Evolutionary conservation across 2,329 filamentous ascomycete genomes (phyloP).

Genomic region (Diaporthe destruens): DNA sequence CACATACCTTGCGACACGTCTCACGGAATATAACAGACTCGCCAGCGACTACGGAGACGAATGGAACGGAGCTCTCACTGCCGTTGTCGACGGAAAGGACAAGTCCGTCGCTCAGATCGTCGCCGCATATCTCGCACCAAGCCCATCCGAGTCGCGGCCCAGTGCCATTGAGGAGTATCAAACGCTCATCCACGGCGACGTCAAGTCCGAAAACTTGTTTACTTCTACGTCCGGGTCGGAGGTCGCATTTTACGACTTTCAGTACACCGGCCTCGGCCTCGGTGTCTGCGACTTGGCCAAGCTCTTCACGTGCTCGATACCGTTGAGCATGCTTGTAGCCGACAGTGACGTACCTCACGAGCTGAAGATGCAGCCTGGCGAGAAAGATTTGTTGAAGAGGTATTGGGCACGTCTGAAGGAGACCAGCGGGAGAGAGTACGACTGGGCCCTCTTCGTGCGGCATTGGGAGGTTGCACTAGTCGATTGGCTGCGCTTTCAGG

Average conservation of each 20-base stretch:
- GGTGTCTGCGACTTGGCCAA: slow-evolving; percentile 77
- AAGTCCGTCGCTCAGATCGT: slow-evolving; percentile 60
- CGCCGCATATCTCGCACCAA: slow-evolving; percentile 63
- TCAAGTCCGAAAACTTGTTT: slow-evolving; percentile 78
- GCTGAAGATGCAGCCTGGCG: slow-evolving; percentile 64
- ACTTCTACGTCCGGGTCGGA: slow-evolving; percentile 60
- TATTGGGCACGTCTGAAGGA: slow-evolving; percentile 59
- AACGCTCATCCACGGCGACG: slow-evolving; percentile 75
- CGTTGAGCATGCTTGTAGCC: slow-evolving; percentile 62
- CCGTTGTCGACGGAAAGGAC: slow-evolving; percentile 43
- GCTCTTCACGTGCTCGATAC: slow-evolving; percentile 75
- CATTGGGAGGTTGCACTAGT: slow-evolving; percentile 78
- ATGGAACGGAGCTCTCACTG: slow-evolving; percentile 67
- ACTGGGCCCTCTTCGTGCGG: slow-evolving; percentile 64
- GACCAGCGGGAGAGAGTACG: slow-evolving; percentile 56
- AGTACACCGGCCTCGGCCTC: slow-evolving; percentile 74
- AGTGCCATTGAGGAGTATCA: slow-evolving; percentile 52
- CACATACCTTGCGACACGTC: slow-evolving; percentile 75
- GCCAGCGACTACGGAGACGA: slow-evolving; percentile 56
- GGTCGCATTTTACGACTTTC: slow-evolving; percentile 77
- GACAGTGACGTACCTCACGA: slow-evolving; percentile 45
- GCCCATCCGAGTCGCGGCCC: slow-evolving; percentile 47
- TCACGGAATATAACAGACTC: slow-evolving; percentile 66
- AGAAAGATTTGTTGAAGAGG: slow-evolving; percentile 61
- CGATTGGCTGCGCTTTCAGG: slow-evolving; percentile 74